Evolutionary conservation across 2,329 filamentous ascomycete genomes (phyloP).

Genomic region (Cladosporium oxysporum): DNA sequence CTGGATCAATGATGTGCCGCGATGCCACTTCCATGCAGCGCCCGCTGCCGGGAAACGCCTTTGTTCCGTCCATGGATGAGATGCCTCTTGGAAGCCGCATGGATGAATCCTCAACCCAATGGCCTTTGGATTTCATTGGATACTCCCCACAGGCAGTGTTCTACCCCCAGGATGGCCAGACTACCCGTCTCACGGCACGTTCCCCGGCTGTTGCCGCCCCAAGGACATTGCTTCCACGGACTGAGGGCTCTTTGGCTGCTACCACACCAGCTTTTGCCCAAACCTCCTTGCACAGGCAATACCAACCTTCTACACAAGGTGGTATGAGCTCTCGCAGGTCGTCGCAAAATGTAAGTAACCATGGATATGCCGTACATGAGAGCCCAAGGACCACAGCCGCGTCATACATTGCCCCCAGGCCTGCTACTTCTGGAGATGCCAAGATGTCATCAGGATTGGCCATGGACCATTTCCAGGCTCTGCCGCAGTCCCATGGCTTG

Average conservation of each 20-base stretch:
- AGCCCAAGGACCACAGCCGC: slow-evolving; percentile 15
- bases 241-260: slow-evolving; percentile 22
- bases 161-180: slow-evolving; percentile 3
- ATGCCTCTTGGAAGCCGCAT: slow-evolving; percentile 10
- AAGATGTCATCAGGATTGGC: not conserved
- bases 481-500: slow-evolving; percentile 1
- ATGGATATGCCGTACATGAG: slow-evolving; percentile 7
- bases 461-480: slow-evolving; percentile 13
- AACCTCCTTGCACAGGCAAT: slow-evolving; percentile 14
- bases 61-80: slow-evolving; percentile 19
- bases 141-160: slow-evolving; percentile 12
- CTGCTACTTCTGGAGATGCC: slow-evolving; percentile 2
- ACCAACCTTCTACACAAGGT: slow-evolving; percentile 17
- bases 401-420: not conserved
- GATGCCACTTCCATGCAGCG: slow-evolving; percentile 11
- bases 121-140: slow-evolving; percentile 16
- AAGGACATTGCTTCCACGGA: slow-evolving; percentile 30
- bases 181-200: not conserved
- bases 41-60: slow-evolving; percentile 17
- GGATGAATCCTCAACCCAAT: slow-evolving; percentile 12
- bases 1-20: slow-evolving; percentile 12
- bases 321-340: slow-evolving; percentile 18
- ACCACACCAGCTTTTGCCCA: slow-evolving; percentile 16
- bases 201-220: slow-evolving; percentile 6
- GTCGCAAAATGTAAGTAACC: slow-evolving; percentile 22